Conservation (phyloP, 192 early-diverging fungal genomes). For the Gonapodya prolifera region DNA sequence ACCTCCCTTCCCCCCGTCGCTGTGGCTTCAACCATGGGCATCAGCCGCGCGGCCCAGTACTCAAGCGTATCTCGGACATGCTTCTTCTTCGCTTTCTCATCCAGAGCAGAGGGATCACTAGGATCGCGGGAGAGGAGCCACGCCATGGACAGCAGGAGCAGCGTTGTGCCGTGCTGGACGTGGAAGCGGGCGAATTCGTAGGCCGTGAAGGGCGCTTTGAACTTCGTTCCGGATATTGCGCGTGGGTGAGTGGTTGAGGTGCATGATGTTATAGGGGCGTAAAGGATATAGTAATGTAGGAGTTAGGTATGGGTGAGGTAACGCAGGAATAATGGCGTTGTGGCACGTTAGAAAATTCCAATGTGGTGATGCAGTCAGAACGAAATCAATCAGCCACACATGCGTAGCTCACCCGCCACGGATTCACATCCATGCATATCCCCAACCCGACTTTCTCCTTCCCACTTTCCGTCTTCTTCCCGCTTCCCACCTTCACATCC, state of each 20-base stretch:
- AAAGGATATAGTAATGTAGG: no score
- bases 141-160: constrained; percentile 53
- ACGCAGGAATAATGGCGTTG: no score
- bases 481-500: neutral
- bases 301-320: no score
- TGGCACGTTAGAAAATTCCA: no score
- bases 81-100: neutral
- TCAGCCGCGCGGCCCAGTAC: neutral
- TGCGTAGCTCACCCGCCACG: constrained; percentile 23
- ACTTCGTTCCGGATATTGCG: no score
- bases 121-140: constrained; percentile 34
- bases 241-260: no score
- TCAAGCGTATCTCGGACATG: no score
- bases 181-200: constrained; percentile 64
- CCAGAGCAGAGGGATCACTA: neutral
- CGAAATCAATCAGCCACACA: no score
- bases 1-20: neutral
- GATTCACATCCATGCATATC: constrained; percentile 81
- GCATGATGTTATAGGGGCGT: no score
- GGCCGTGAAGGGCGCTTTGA: constrained; percentile 42
- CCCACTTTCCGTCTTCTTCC: no score
- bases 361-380: no score
- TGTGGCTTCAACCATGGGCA: neutral
- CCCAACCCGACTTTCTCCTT: constrained; percentile 51
- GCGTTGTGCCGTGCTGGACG: constrained; percentile 20